phyloP scores from a whole-genome alignment of 176 grass and related monocot species.

The Avena eriantha region DNA sequence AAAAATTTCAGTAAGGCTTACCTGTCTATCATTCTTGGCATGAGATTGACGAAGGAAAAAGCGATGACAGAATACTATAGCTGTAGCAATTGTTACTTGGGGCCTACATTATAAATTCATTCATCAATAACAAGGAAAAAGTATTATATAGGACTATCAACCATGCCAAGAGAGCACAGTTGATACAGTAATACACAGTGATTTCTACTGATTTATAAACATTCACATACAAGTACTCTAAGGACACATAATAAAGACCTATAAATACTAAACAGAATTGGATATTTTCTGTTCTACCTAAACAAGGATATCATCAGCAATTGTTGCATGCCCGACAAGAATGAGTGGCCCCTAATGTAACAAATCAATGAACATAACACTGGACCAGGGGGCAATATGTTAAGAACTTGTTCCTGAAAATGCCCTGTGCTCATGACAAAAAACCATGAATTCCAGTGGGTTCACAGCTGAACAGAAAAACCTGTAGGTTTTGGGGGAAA shows the following conservation, averaged over 20 bases:
- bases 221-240: conserved; percentile 15
- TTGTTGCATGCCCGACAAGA: background rate
- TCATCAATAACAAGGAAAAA: background rate
- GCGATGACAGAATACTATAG: conserved; percentile 88
- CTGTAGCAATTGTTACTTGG: conserved; percentile 85
- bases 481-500: too few species aligned
- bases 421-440: background rate
- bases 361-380: conserved; percentile 17
- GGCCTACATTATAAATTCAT: conserved; percentile 57
- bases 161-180: conserved; percentile 22
- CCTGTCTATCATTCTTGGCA: conserved; percentile 86
- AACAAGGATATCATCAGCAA: background rate
- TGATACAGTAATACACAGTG: background rate
- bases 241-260: background rate
- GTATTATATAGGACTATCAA: conserved; percentile 7
- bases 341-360: conserved; percentile 14
- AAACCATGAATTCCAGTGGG: background rate
- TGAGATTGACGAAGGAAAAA: conserved; percentile 93
- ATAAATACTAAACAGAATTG: background rate
- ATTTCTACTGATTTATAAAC: background rate
- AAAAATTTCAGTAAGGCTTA: conserved; percentile 48
- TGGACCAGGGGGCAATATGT: background rate
- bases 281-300: conserved; percentile 10
- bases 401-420: background rate
- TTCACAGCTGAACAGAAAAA: background rate